Conservation (phyloP, 1,284 basidiomycete genomes). For the Puccinia hordei region DNA sequence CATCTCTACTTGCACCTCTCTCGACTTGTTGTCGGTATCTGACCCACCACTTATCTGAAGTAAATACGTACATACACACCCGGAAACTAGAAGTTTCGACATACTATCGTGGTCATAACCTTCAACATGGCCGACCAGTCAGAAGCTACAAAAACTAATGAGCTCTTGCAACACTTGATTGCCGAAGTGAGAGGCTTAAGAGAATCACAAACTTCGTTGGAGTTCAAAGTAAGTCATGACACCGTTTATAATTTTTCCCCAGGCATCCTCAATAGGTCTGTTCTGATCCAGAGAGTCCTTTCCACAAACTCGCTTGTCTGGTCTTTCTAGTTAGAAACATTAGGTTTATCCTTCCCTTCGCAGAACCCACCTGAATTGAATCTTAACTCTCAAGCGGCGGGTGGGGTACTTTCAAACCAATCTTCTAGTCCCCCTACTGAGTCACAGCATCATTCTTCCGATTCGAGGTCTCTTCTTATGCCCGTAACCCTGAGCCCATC, state of each 20-base stretch:
- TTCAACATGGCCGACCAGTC: not conserved
- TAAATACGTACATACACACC: not conserved
- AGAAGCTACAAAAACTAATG: not conserved
- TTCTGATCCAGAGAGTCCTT: not conserved
- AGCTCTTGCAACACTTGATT: conserved; percentile 17
- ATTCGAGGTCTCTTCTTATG: not conserved
- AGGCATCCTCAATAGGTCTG: not conserved
- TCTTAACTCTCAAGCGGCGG: not conserved
- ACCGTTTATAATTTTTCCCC: not conserved
- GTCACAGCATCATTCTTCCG: not conserved
- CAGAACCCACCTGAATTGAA: not conserved
- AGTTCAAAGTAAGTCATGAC: conserved; percentile 26
- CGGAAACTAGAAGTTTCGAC: not conserved
- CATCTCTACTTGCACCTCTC: not conserved
- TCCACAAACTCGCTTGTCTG: not conserved
- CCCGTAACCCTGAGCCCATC: not conserved
- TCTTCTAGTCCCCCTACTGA: not conserved
- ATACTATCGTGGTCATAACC: not conserved
- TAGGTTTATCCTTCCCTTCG: conserved; percentile 8
- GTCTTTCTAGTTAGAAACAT: conserved; percentile 14
- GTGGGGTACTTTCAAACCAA: not conserved
- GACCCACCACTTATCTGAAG: not conserved
- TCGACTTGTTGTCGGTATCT: too few species aligned
- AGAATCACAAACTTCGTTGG: conserved; percentile 11
- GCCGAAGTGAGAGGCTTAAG: conserved; percentile 21